A percentile compares a stretch with the other conserved stretches of the same genome.
phyloP scores from a whole-genome alignment of 345 rosid genomes.

The Murraya koenigii region DNA sequence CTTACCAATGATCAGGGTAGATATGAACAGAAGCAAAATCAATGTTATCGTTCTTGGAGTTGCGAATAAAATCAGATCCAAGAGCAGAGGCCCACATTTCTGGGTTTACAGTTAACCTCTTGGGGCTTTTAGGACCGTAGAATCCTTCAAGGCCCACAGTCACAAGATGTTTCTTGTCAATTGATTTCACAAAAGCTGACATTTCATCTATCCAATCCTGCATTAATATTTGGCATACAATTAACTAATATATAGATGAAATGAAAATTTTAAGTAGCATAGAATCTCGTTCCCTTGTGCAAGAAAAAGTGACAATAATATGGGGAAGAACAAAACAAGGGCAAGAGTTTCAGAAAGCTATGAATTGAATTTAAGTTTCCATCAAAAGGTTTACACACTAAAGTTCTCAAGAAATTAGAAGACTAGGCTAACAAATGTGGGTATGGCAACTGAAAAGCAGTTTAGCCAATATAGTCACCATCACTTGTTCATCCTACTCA shows the following conservation, averaged over 20 bases:
- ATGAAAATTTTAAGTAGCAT: background rate
- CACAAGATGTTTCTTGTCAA: conserved; percentile 80
- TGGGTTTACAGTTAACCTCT: conserved; percentile 72
- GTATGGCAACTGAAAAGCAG: background rate
- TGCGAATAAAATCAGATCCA: conserved; percentile 86
- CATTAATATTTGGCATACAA: conserved; percentile 21
- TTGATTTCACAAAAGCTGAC: conserved; percentile 76
- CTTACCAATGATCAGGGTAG: conserved; percentile 95
- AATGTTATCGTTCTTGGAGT: conserved; percentile 51
- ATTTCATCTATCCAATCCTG: conserved; percentile 93
- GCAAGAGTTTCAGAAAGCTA: background rate
- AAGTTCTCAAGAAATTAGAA: background rate
- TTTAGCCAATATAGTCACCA: background rate
- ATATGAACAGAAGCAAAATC: conserved; percentile 93
- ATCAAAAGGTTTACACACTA: background rate
- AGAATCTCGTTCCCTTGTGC: background rate
- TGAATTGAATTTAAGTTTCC: background rate
- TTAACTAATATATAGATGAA: background rate
- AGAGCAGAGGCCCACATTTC: conserved; percentile 75
- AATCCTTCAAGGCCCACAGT: conserved; percentile 96
- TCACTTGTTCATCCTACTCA: background rate
- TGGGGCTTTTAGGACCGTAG: conserved; percentile 82
- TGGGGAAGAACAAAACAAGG: background rate
- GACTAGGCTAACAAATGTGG: background rate
- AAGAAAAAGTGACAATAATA: background rate